Base-by-base conservation (phyloP, 768 basidiomycete genomes). In the Clathrus columnatus region DNA sequence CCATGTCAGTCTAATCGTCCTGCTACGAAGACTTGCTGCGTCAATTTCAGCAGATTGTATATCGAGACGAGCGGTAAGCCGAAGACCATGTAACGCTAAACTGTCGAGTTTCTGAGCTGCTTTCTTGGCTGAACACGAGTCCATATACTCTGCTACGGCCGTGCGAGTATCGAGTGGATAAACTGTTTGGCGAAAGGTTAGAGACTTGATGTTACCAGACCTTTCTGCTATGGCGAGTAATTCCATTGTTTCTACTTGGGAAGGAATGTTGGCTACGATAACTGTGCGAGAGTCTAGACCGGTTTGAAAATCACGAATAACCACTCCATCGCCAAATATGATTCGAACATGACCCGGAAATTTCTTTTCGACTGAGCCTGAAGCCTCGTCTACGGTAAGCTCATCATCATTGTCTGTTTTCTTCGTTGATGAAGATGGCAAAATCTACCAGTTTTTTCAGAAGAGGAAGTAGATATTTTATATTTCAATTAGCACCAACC, bases 231-330 rank as follows among this genome's bases (percentile, higher is more conserved):
- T 50, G 1, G 61, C 41, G 2, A 58, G 58, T 7, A 90, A 56
- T 0, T 68, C 67, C 0, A 57, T 61, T 0, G 68, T 59, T 1
- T 69, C 66, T 14, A 75, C 69, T 0, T 58, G 57, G 0, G 58
- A 36, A 0, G 79, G 77, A 3, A 90, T 62, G 21, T 82, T 78
- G 4, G 71, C 70, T 1, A 91, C 59, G 32, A 74, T 69, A 7
- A 89, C 62, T 71, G 79, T 81, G 5, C 75, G 77, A 0, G 83
- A 82, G 61, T 91, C 87, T 42, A 88, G 84, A 1, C 82, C 82
- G 1, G 87, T 88, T 6, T 67, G 66, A 5, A 89, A 64, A 0
- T 79, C 73, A 23, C 70, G 65, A 2, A 90, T 73, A 1, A 73
- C 72, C 46, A 86, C 85, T 0, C 89, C 88, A 0, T 78, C 65